These are phyloP conservation scores for Trichosporon asahii DNA, from an alignment of 1,284 basidiomycete genomes.

Conservation along the genomic window DNA sequence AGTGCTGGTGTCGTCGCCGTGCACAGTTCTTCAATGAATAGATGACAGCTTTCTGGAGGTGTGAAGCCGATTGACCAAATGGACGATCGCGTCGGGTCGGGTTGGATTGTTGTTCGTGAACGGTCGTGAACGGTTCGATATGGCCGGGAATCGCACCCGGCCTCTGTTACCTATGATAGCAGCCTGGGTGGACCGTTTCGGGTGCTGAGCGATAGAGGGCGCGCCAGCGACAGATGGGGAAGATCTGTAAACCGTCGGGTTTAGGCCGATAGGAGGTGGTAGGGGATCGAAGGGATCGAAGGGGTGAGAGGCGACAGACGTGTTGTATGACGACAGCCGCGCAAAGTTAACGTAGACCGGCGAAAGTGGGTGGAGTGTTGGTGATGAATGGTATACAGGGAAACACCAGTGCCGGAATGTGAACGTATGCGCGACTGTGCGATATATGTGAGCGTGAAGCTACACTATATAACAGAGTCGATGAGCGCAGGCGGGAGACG, in stretches of 20 bases:
- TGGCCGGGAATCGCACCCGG: conserved; percentile 30
- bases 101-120: background rate
- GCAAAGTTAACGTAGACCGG: background rate
- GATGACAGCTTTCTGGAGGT: background rate
- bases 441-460: background rate
- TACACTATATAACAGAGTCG: background rate
- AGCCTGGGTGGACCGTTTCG: background rate
- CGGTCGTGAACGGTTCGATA: background rate
- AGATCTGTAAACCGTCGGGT: background rate
- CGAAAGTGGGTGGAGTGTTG: background rate
- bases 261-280: background rate
- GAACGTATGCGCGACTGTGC: background rate
- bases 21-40: background rate
- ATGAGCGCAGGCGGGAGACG: background rate
- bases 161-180: conserved; percentile 14
- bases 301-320: background rate
- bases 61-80: background rate
- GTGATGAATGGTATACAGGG: background rate
- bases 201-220: background rate
- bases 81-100: background rate
- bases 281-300: background rate
- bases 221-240: conserved; percentile 3
- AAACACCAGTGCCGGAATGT: background rate
- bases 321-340: conserved; percentile 5
- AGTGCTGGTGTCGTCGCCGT: background rate